Evolutionary conservation across 305 asterid genomes (phyloP).

Genomic region (Plantago coronopus): DNA sequence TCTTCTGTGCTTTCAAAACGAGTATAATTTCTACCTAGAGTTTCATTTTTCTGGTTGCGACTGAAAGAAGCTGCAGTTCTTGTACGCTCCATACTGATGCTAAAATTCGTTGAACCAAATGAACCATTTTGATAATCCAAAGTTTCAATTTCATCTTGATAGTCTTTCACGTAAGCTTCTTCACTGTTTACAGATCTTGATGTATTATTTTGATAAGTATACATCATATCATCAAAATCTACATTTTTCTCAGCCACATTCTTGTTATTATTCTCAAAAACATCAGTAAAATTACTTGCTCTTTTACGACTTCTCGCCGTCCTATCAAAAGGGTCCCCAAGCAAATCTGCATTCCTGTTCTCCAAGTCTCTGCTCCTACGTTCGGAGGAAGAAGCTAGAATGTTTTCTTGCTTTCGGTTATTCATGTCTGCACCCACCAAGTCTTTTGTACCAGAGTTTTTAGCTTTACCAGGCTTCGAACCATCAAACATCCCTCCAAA

Average conservation of each 20-base stretch:
- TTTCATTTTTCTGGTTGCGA: conserved; percentile 32
- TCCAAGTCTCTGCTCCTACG: conserved; percentile 32
- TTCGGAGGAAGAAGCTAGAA: conserved; percentile 36
- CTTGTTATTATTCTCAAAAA: conserved; percentile 29
- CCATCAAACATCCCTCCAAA: conserved; percentile 38
- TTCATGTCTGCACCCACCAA: conserved; percentile 31
- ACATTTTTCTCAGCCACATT: conserved; percentile 27
- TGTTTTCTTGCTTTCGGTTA: conserved; percentile 33
- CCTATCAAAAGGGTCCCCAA: conserved; percentile 15
- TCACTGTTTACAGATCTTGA: conserved; percentile 35
- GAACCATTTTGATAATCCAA: conserved; percentile 38
- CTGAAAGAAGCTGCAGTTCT: conserved; percentile 34
- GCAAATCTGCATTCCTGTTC: conserved; percentile 24
- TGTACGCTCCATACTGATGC: conserved; percentile 39
- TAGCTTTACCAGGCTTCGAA: conserved; percentile 33
- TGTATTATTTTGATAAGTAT: conserved; percentile 39
- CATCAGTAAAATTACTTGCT: conserved; percentile 23
- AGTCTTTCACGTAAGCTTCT: conserved; percentile 38
- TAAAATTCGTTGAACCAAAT: conserved; percentile 54
- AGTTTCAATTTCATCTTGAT: conserved; percentile 41
- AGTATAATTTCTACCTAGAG: conserved; percentile 27
- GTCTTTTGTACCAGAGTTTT: conserved; percentile 33
- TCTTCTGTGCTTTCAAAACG: conserved; percentile 33
- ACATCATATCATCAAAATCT: conserved; percentile 35
- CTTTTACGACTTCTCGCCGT: conserved; percentile 10